Percentiles rank a stretch among this genome's conserved stretches.
These are phyloP conservation scores for Mrakia frigida DNA, from an alignment of 768 basidiomycete species.

Conservation along the genomic window DNA sequence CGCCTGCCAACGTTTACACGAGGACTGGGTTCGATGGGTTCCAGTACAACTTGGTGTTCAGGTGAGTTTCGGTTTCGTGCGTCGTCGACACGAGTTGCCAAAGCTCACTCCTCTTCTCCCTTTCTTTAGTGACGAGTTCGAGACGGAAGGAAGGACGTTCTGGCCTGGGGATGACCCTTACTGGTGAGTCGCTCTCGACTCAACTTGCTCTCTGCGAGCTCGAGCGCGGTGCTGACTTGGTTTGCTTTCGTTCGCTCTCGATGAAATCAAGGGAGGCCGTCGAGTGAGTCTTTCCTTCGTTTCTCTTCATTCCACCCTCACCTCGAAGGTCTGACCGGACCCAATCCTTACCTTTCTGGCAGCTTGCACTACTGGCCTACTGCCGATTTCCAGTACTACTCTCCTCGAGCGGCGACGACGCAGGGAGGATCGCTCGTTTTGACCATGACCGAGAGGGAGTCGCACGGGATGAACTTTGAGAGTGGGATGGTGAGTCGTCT, in stretches of 20 bases:
- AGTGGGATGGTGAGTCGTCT: slow-evolving; percentile 53
- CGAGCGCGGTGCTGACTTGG: neutral
- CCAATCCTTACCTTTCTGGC: neutral
- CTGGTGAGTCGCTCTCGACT: slow-evolving; percentile 11
- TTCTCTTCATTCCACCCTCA: neutral
- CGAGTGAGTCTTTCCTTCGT: slow-evolving; percentile 3
- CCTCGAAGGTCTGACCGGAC: neutral
- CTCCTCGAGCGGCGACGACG: slow-evolving; percentile 69
- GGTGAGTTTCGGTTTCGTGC: too few species aligned
- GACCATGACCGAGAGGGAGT: slow-evolving; percentile 63
- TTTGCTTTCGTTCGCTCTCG: neutral
- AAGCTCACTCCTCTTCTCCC: too few species aligned
- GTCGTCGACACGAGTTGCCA: too few species aligned
- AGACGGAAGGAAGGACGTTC: slow-evolving; percentile 30
- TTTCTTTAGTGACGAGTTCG: slow-evolving; percentile 34
- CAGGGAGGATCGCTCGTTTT: slow-evolving; percentile 71
- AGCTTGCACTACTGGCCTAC: slow-evolving; percentile 32
- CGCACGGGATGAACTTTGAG: slow-evolving; percentile 75
- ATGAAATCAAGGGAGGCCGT: slow-evolving; percentile 6
- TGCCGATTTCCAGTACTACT: slow-evolving; percentile 65
- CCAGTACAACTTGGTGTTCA: slow-evolving; percentile 76
- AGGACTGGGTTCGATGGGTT: slow-evolving; percentile 65
- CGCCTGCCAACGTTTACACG: slow-evolving; percentile 56
- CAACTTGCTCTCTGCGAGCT: too few species aligned
- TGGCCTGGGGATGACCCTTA: slow-evolving; percentile 32